Conservation (phyloP, 176 grass and related monocot genomes). For the Dendrocalamus sinicus region DNA sequence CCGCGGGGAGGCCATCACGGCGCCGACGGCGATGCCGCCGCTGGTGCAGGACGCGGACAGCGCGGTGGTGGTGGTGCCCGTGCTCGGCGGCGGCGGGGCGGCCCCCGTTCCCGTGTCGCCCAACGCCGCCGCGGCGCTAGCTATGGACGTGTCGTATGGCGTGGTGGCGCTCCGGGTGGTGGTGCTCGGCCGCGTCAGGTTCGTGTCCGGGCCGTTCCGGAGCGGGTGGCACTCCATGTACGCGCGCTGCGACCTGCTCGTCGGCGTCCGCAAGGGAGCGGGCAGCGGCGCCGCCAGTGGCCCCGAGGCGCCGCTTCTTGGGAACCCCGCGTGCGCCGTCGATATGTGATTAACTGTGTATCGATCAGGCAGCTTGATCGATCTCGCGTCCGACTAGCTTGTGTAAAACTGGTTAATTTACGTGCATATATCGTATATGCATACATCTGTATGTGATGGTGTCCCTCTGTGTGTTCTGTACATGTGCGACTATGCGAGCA, state of each 20-base stretch:
- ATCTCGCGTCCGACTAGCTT: not conserved
- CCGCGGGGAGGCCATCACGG: conserved; percentile 66
- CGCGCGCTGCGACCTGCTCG: conserved; percentile 77
- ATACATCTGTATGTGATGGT: not conserved
- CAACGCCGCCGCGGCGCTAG: conserved; percentile 56
- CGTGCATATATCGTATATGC: not conserved
- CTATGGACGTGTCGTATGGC: conserved; percentile 56
- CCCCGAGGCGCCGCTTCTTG: conserved; percentile 58
- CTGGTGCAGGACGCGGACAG: conserved; percentile 58
- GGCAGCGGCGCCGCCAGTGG: not conserved
- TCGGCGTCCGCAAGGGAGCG: conserved; percentile 44
- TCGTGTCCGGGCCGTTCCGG: conserved; percentile 65
- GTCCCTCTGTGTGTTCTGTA: not conserved
- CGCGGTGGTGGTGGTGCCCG: conserved; percentile 51
- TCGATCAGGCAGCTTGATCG: not conserved
- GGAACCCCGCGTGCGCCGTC: conserved; percentile 63
- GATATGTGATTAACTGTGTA: conserved; percentile 39
- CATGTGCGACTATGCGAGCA: not conserved
- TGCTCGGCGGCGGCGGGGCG: conserved; percentile 40
- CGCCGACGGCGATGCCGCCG: conserved; percentile 57
- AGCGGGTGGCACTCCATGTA: conserved; percentile 62
- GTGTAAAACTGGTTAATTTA: not conserved
- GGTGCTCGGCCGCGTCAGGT: conserved; percentile 72
- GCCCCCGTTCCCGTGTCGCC: conserved; percentile 58
- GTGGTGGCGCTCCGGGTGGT: conserved; percentile 68